Evolutionary conservation across 768 basidiomycete genomes (phyloP).

Genomic region (Boletus pseudopeckii): DNA sequence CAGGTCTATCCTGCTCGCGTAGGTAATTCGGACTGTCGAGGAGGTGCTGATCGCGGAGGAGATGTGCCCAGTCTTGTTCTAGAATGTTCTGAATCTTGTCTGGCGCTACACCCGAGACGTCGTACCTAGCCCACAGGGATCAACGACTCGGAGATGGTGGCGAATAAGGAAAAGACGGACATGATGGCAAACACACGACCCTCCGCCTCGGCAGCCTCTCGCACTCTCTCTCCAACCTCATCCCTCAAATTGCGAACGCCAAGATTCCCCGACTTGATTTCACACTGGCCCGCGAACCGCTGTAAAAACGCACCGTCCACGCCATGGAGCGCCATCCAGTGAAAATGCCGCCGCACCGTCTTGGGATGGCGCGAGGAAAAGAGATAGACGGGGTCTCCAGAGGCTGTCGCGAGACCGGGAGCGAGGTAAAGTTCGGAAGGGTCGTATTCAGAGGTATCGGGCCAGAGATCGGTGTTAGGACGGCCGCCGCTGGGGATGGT

Average conservation of each 20-base stretch:
- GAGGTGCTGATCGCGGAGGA: conserved; percentile 56
- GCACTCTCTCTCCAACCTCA: conserved; percentile 67
- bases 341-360: conserved; percentile 58
- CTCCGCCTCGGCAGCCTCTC: conserved; percentile 75
- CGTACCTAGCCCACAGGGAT: conserved; percentile 54
- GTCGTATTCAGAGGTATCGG: conserved; percentile 68
- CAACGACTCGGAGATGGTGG: not conserved
- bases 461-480: conserved; percentile 77
- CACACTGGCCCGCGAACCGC: conserved; percentile 69
- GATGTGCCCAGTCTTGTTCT: conserved; percentile 71
- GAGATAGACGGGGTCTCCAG: conserved; percentile 60
- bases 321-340: conserved; percentile 79
- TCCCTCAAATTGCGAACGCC: conserved; percentile 65
- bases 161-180: conserved; percentile 40
- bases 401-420: conserved; percentile 57
- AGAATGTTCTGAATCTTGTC: conserved; percentile 65
- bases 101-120: conserved; percentile 73
- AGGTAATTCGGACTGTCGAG: conserved; percentile 74
- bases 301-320: conserved; percentile 83
- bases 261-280: conserved; percentile 49
- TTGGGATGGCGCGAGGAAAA: conserved; percentile 77
- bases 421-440: conserved; percentile 67
- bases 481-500: conserved; percentile 67
- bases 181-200: conserved; percentile 83
- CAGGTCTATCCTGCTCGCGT: conserved; percentile 63